These are phyloP conservation scores for Raddia guianensis DNA, from an alignment of 176 grass and related monocot genomes.

Conservation along the genomic window DNA sequence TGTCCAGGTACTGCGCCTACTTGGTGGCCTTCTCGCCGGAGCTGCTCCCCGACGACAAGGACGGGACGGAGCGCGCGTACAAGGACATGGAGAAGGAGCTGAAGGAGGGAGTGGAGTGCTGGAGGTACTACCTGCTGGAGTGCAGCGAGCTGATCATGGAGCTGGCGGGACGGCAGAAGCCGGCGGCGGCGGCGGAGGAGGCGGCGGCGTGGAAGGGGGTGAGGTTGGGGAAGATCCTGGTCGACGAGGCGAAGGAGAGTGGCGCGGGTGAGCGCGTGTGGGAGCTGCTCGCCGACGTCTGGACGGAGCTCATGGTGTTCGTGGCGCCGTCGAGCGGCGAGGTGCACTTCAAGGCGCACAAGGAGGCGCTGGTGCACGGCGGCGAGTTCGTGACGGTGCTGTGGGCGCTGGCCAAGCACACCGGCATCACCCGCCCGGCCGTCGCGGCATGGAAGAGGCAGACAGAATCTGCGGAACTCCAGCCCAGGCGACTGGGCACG, in stretches of 20 bases:
- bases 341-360: neutral
- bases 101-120: neutral
- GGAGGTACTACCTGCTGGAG: neutral
- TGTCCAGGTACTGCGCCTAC: slow-evolving; percentile 15
- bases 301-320: neutral
- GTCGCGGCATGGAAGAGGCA: too few species aligned
- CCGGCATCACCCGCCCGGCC: neutral
- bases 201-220: neutral
- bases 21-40: neutral
- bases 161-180: too few species aligned
- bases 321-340: neutral
- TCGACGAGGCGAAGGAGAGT: neutral
- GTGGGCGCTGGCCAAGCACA: neutral
- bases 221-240: neutral
- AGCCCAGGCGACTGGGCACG: too few species aligned
- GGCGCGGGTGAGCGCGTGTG: neutral
- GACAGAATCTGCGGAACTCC: too few species aligned
- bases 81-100: neutral
- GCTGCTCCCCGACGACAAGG: neutral
- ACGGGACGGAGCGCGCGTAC: neutral
- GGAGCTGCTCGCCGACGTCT: neutral
- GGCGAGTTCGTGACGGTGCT: slow-evolving; percentile 6
- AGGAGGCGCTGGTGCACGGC: neutral
- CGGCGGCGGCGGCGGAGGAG: neutral
- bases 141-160: neutral